A percentile compares a stretch with the other conserved stretches of the same genome.
These are phyloP conservation scores for Auricularia auricula-judae DNA, from an alignment of 768 basidiomycete genomes.

Conservation along the genomic window DNA sequence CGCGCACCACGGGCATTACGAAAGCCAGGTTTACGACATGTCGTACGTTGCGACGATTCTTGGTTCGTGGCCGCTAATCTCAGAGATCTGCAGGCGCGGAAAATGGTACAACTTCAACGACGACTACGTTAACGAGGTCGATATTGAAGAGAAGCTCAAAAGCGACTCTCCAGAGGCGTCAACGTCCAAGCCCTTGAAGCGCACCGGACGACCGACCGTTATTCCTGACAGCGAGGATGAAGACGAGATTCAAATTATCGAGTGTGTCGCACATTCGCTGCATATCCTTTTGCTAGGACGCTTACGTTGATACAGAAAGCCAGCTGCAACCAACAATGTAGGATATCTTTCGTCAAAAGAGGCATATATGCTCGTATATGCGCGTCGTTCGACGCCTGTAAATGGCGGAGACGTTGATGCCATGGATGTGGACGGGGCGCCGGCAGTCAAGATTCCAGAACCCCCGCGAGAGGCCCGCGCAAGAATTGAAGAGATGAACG, in stretches of 20 bases:
- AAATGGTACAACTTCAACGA: conserved; percentile 94
- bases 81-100: conserved; percentile 21
- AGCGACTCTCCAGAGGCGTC: not conserved
- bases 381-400: conserved; percentile 27
- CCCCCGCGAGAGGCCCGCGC: conserved; percentile 48
- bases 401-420: not conserved
- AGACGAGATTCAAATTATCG: conserved; percentile 10
- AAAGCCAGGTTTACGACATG: conserved; percentile 70
- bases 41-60: conserved; percentile 18
- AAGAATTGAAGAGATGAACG: conserved; percentile 45
- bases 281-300: not conserved
- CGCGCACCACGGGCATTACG: conserved; percentile 86
- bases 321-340: not conserved
- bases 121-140: conserved; percentile 62
- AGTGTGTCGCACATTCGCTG: not conserved
- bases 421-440: not conserved
- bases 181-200: not conserved
- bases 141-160: conserved; percentile 14
- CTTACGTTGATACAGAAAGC: not conserved
- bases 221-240: not conserved
- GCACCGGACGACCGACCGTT: not conserved
- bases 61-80: too few species aligned
- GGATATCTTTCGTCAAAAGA: conserved; percentile 65
- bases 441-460: conserved; percentile 13
- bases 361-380: conserved; percentile 93